Evolutionary conservation across 2,329 filamentous ascomycete species (phyloP), one percentile per base, ranked within the genome.

Genomic region (Hypoxylon sp.): DNA sequence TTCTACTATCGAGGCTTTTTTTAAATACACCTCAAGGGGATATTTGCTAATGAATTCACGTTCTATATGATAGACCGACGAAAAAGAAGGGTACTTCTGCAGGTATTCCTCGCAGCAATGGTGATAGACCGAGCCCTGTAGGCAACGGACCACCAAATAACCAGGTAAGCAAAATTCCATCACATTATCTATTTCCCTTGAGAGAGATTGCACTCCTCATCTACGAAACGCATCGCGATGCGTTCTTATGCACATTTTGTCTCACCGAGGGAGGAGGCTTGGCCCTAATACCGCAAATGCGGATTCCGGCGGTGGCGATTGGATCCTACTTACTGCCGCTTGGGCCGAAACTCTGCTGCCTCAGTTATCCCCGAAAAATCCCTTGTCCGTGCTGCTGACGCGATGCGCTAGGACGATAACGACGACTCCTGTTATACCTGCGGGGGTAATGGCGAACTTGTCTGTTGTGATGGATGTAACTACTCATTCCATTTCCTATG

Each of bases 401-500:
- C 68, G 66, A 67, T 69, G 52, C 50, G 37, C 67, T 78, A 87
- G 85, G 84, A 88, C 73, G 91, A 97, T 70, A 97, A 97, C 80
- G 93, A 96, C 79, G 95, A 98, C 79, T 91, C 92, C 77, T 99
- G 95, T 83, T 91, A 91, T 68, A 90, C 94, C 50, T 99, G 96
- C 82, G 89, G 91, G 76, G 92, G 92, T 70, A 92, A 89, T 72
- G 95, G 95, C 63, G 90, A 94, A 73, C 87, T 99, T 70, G 87
- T 98, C 72, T 98, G 94, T 82, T 99, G 96, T 80, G 96, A 98
- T 82, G 93, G 92, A 70, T 99, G 96, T 82, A 88, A 91, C 67
- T 90, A 93, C 72, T 93, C 94, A 5, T 98, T 97, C 81, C 96
- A 98, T 81, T 94, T 96, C 78, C 86, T 88, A 66, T 98, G 96